Percentiles rank a stretch among this genome's conserved stretches.
Conservation (phyloP, 2,329 filamentous ascomycete genomes). For the Alternaria conjuncta region DNA sequence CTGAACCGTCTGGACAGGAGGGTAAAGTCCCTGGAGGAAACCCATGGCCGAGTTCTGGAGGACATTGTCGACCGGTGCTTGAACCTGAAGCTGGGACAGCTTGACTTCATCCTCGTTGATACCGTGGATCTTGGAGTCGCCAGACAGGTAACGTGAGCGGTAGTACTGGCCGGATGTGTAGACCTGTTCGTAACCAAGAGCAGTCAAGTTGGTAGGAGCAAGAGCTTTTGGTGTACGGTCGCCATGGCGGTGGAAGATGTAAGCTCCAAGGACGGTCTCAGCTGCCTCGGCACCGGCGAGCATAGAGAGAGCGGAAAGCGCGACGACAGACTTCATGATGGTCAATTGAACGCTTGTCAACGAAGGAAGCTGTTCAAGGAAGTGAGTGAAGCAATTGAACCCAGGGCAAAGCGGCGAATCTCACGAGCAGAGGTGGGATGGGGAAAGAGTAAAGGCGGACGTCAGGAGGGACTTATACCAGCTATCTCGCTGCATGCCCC, state of each 20-base stretch:
- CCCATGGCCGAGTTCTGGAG: constrained; percentile 79
- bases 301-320: constrained; percentile 34
- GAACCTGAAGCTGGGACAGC: constrained; percentile 72
- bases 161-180: constrained; percentile 76
- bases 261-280: constrained; percentile 80
- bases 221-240: constrained; percentile 83
- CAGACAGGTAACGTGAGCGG: constrained; percentile 74
- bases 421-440: constrained; percentile 8
- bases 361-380: not conserved
- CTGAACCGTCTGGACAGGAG: constrained; percentile 67
- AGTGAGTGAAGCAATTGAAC: constrained; percentile 12
- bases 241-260: constrained; percentile 89
- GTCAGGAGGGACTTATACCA: constrained; percentile 22
- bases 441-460: not conserved
- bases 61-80: constrained; percentile 75
- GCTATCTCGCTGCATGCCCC: constrained; percentile 5
- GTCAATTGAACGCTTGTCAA: constrained; percentile 6
- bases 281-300: constrained; percentile 39
- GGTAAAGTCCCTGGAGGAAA: constrained; percentile 88
- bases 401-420: constrained; percentile 6
- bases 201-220: constrained; percentile 74
- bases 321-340: constrained; percentile 37
- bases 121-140: constrained; percentile 67
- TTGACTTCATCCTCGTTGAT: constrained; percentile 72
- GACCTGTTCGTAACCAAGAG: constrained; percentile 79